Conservation (phyloP, 129 eudicot genomes). For the Arctium lappa region DNA sequence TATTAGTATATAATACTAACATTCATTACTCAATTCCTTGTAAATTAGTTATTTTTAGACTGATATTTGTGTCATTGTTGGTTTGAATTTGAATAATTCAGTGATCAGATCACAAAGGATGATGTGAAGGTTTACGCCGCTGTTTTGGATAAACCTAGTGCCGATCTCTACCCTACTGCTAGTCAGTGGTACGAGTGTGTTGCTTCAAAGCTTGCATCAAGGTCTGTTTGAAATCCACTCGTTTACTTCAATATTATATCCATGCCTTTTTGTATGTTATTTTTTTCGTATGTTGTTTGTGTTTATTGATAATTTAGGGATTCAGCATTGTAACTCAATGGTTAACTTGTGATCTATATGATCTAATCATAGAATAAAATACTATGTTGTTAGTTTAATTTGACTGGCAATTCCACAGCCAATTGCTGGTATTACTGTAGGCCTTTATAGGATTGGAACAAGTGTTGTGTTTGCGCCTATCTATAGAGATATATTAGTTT, state of each 20-base stretch:
- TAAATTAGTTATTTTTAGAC: background rate
- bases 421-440: background rate
- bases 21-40: background rate
- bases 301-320: background rate
- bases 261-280: background rate
- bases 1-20: background rate
- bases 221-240: constrained; percentile 29
- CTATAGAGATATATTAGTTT: background rate
- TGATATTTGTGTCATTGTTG: background rate
- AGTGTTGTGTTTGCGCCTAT: background rate
- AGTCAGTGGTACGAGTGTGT: constrained; percentile 74
- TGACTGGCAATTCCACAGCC: background rate
- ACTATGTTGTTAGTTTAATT: background rate
- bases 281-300: background rate
- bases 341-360: background rate
- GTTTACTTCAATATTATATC: background rate
- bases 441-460: background rate
- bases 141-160: constrained; percentile 59
- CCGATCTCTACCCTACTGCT: constrained; percentile 61
- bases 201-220: constrained; percentile 50
- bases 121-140: constrained; percentile 85
- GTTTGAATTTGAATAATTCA: constrained; percentile 24
- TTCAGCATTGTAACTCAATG: background rate
- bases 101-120: constrained; percentile 65
- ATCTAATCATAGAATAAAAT: background rate